phyloP scores from a whole-genome alignment of 163 green algal species.

The Scenedesmus sp. region DNA sequence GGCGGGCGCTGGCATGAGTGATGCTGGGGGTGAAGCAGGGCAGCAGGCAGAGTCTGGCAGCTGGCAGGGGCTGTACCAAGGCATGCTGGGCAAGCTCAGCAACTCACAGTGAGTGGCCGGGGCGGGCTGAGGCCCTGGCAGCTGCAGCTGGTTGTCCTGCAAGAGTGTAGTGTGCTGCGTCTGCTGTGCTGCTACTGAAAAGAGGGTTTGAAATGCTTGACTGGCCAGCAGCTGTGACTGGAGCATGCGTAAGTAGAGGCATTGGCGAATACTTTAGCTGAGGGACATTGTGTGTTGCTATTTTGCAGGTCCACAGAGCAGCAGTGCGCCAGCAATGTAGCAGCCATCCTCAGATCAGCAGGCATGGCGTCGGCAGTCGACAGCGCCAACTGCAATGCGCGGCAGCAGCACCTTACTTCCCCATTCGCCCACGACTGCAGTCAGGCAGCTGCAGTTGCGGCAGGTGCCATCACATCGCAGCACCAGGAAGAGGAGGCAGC shows the following conservation, averaged over 20 bases:
- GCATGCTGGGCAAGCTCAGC: conserved; percentile 24
- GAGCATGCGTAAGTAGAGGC: background rate
- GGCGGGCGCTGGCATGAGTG: background rate
- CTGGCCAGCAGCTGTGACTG: background rate
- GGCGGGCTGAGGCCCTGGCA: background rate
- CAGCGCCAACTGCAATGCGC: background rate
- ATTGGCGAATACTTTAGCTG: background rate
- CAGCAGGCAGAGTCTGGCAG: background rate
- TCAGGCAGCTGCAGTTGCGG: conserved; percentile 37
- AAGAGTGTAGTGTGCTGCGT: background rate
- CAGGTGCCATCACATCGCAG: background rate
- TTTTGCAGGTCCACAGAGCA: background rate
- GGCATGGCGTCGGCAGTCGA: conserved; percentile 12
- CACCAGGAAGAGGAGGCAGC: background rate
- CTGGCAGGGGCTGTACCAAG: conserved; percentile 36
- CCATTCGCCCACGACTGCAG: conserved; percentile 22
- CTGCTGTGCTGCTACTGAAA: background rate
- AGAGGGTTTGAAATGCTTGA: background rate
- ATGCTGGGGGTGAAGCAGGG: background rate
- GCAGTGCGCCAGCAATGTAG: conserved; percentile 9
- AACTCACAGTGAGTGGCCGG: conserved; percentile 8
- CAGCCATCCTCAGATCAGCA: background rate
- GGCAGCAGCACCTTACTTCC: conserved; percentile 1
- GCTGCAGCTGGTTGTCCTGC: background rate
- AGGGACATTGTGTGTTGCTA: background rate